Evolutionary conservation across 768 basidiomycete species (phyloP), one percentile per base, ranked within the genome.

Genomic region (Rhodotorula diobovata): DNA sequence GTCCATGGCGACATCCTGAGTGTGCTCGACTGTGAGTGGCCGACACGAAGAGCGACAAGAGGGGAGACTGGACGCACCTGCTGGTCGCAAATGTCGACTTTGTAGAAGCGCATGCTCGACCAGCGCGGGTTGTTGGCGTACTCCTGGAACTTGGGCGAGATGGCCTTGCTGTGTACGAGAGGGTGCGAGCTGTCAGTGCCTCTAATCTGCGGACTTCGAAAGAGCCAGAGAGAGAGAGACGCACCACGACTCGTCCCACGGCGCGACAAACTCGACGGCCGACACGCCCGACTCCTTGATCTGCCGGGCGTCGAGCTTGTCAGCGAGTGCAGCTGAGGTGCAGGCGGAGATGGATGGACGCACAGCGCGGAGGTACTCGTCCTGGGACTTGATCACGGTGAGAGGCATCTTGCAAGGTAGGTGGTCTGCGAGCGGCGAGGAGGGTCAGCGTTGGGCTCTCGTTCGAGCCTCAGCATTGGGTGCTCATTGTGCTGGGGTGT

Each of bases 61-160:
- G 48, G 4, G 18, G 30, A 57, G 20, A 23, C 30, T 50, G 32
- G 39, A 39, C 64, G 41, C 11, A 63, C 72, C 63, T 70, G 72
- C 63, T 70, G 63, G 28, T 71, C 73, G 60, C 70, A 71, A 60
- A 74, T 66, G 69, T 74, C 73, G 50, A 74, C 70, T 10, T 50
- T 21, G 73, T 66, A 71, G 37, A 74, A 74, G 55, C 60, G 63
- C 28, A 74, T 57, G 45, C 18, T 30, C 41, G 46, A 32, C 54
- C 32, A 70, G 8, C 56, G 43, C 30, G 39, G 48, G 56, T 66
- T 62, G 55, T 66, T 35, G 12, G 72, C 43, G 58, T 43, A 58
- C 37, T 39, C 57, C 39, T 56, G 53, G 39, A 46, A 74, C 54
- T 70, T 70, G 35, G 72, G 72, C 23, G 68, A 32, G 66, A 74